phyloP scores from a whole-genome alignment of 1,284 basidiomycete species.

The Ganoderma lingzhi region DNA sequence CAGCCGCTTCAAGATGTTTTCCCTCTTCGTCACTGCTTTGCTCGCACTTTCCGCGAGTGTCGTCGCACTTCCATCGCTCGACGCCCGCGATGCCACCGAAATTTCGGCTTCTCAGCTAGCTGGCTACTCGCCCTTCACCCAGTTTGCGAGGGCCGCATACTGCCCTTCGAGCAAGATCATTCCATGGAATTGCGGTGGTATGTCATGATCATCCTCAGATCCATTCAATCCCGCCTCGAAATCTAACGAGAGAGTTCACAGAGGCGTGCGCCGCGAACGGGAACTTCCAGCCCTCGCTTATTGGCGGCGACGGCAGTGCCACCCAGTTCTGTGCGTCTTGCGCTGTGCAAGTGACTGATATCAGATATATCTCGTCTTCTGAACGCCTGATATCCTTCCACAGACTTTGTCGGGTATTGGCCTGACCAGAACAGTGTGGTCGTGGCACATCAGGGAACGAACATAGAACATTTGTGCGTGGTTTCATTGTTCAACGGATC shows the following conservation, averaged over 20 bases:
- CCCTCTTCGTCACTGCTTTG: conserved; percentile 22
- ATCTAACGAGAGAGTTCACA: conserved; percentile 7
- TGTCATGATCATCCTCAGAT: conserved; percentile 13
- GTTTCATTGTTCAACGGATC: neutral
- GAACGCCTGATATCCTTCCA: neutral
- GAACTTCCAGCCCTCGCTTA: conserved; percentile 52
- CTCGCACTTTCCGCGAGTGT: conserved; percentile 10
- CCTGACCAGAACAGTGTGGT: conserved; percentile 53
- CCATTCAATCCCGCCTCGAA: neutral
- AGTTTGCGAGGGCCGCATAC: conserved; percentile 62
- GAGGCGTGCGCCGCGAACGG: conserved; percentile 50
- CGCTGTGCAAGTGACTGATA: neutral
- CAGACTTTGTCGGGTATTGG: conserved; percentile 57
- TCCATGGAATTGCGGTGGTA: conserved; percentile 57
- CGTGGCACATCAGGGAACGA: conserved; percentile 60
- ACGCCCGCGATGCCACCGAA: conserved; percentile 9
- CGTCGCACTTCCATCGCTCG: conserved; percentile 16
- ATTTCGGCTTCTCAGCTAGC: conserved; percentile 34
- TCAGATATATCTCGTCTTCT: neutral
- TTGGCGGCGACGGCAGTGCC: conserved; percentile 57
- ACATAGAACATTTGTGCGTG: conserved; percentile 53
- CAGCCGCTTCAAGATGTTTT: conserved; percentile 8
- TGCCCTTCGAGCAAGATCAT: conserved; percentile 48
- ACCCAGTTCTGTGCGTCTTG: conserved; percentile 49
- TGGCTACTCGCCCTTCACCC: conserved; percentile 51